A percentile compares a stretch with the other conserved stretches of the same genome.
Conservation (phyloP, 257 asterid species). For the Thymus mandschuricus region DNA sequence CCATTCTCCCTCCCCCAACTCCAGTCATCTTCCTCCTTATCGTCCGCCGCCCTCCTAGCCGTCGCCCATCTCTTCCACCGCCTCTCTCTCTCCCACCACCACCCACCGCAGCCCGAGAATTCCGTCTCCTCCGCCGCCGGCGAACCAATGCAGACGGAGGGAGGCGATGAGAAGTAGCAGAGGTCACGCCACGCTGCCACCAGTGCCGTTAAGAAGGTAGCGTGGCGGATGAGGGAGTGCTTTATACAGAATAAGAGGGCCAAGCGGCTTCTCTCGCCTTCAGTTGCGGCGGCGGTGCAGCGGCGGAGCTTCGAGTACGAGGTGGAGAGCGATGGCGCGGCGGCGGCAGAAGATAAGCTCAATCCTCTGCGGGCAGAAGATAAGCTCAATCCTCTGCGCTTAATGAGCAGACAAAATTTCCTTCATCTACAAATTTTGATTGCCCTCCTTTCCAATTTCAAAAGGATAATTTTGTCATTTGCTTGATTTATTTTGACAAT, state of each 20-base stretch:
- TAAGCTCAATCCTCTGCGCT: too few species aligned
- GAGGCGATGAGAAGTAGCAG: constrained; percentile 39
- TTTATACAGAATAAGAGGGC: constrained; percentile 66
- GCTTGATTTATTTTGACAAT: too few species aligned
- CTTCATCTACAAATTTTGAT: too few species aligned
- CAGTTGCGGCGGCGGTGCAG: constrained; percentile 37
- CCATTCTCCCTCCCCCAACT: too few species aligned
- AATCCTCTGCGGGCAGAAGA: constrained; percentile 44
- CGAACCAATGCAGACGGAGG: constrained; percentile 66
- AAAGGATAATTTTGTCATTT: too few species aligned
- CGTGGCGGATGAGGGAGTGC: constrained; percentile 64
- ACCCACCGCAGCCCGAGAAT: constrained; percentile 42
- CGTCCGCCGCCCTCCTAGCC: too few species aligned
- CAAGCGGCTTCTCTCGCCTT: constrained; percentile 68
- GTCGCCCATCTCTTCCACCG: constrained; percentile 26
- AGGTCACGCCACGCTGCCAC: constrained; percentile 37
- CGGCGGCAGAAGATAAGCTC: constrained; percentile 34
- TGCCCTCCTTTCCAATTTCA: too few species aligned
- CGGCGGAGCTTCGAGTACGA: constrained; percentile 41
- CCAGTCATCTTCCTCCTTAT: too few species aligned
- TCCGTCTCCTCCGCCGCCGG: constrained; percentile 49
- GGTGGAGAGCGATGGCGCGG: constrained; percentile 31
- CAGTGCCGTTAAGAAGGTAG: constrained; percentile 52
- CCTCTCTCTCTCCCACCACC: constrained; percentile 50
- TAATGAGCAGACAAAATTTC: too few species aligned